Evolutionary conservation across 2,329 filamentous ascomycete genomes (phyloP).

Genomic region (Byssothecium circinans): DNA sequence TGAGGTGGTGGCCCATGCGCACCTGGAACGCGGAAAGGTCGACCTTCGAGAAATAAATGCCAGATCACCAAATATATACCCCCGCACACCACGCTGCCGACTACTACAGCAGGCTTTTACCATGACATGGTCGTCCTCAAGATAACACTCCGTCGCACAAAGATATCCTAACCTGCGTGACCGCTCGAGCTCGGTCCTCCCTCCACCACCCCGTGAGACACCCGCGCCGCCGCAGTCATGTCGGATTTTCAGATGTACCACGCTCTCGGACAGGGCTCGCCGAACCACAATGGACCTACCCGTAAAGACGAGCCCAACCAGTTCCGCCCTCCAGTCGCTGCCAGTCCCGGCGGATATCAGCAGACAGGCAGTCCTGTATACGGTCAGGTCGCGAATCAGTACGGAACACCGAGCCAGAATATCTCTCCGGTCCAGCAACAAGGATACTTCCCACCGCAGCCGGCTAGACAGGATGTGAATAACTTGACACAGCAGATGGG

Average conservation of each 20-base stretch:
- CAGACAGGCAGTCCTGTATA: slow-evolving; percentile 42
- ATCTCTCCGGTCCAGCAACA: slow-evolving; percentile 36
- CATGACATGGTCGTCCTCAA: slow-evolving; percentile 27
- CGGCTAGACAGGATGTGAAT: slow-evolving; percentile 37
- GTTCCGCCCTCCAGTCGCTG: slow-evolving; percentile 47
- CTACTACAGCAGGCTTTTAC: slow-evolving; percentile 9
- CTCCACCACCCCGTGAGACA: slow-evolving; percentile 11
- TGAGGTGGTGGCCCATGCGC: too few relatives aligned
- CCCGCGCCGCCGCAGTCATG: slow-evolving; percentile 35
- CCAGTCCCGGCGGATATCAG: slow-evolving; percentile 49
- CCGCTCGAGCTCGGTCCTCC: slow-evolving; percentile 14
- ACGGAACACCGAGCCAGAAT: slow-evolving; percentile 32
- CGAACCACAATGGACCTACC: slow-evolving; percentile 27
- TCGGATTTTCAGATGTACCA: slow-evolving; percentile 44
- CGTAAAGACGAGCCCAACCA: slow-evolving; percentile 35
- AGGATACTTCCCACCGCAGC: slow-evolving; percentile 48
- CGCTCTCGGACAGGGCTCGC: slow-evolving; percentile 34
- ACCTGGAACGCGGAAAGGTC: slow-evolving; percentile 21
- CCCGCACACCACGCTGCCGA: slow-evolving; percentile 15
- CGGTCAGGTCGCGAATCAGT: slow-evolving; percentile 34
- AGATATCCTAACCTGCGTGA: slow-evolving; percentile 18
- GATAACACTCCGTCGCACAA: slow-evolving; percentile 12
- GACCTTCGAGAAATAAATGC: slow-evolving; percentile 25
- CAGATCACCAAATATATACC: slow-evolving; percentile 33
- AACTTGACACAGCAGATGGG: slow-evolving; percentile 32